Evolutionary conservation across 257 asterid genomes (phyloP), one percentile per base, ranked within the genome.

Genomic region (Ballota nigra): DNA sequence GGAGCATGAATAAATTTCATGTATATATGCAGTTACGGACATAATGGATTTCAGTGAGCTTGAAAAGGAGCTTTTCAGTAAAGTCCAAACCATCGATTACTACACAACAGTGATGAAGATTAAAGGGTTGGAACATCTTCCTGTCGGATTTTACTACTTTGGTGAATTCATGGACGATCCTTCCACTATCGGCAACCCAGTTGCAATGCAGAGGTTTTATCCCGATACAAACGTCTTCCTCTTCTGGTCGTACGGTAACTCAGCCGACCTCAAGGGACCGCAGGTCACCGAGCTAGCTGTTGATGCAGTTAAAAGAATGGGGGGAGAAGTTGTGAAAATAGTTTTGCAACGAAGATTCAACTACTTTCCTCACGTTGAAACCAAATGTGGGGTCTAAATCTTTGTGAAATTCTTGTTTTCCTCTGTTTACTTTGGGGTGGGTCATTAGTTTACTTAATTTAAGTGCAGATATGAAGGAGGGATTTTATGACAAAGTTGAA

Each of bases 171-270:
- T 88, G 90, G 88, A 87, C 47, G 89, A 88, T 84, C 95, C 94
- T n/a, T 66, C 71, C 38, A 87, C 96, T 15, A 81, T 88, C 60
- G 97, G 97, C 49, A 88, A 88, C 75, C 96, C 97, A 3, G 97
- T 91, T 24, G 96, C 96, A 31, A 83, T 87, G 90, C 96, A 91
- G 77, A 87, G 81, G 65, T 91, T 85, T 68, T 88, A 85, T 76
- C 80, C 85, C 0, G 85, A 87, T 49, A 85, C 97, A 0, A 66
- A 84, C 23, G 65, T 91, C 71, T 91, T 85, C 82, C 77, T 91
- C 63, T 88, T 91, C 83, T 91, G 97, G 97, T 87, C 96, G 28
- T 91, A 91, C 23, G 97, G 97, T 6, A 82, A 91, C 87, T 84
- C 95, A 0, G 86, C 74, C 22, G 70, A 80, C 3, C 64, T 84